These are phyloP conservation scores for Saturnispora quitensis DNA, from an alignment of 805 yeast genomes.

Conservation along the genomic window DNA sequence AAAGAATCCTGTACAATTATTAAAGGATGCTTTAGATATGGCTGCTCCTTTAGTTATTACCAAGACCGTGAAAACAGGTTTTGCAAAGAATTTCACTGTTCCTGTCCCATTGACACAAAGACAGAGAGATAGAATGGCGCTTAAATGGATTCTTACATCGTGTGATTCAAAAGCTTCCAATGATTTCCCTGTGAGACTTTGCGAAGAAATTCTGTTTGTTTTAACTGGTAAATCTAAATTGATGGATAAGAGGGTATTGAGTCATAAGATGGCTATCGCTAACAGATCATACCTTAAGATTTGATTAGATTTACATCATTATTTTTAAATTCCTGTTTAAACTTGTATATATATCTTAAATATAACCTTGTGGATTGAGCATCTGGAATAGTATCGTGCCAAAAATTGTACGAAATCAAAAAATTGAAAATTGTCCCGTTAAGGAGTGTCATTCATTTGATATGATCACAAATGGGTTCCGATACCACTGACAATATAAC, in stretches of 20 bases:
- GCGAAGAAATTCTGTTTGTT: constrained; percentile 80
- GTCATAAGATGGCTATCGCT: constrained; percentile 81
- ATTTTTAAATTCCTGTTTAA: background rate
- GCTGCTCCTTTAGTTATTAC: constrained; percentile 80
- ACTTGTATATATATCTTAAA: constrained; percentile 3
- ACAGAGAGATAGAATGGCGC: constrained; percentile 80
- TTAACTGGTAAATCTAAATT: constrained; percentile 72
- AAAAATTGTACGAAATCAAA: background rate
- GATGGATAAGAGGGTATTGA: constrained; percentile 70
- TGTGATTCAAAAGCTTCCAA: constrained; percentile 68
- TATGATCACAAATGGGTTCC: background rate
- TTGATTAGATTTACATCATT: constrained; percentile 6
- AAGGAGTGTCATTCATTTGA: background rate
- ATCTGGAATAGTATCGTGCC: background rate
- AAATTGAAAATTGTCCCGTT: background rate
- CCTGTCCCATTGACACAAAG: constrained; percentile 78
- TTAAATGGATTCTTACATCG: constrained; percentile 85
- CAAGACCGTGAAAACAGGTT: constrained; percentile 70
- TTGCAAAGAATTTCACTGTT: constrained; percentile 70
- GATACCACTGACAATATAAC: background rate
- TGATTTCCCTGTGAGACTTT: constrained; percentile 79
- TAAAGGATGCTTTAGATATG: constrained; percentile 66
- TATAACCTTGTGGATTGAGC: background rate
- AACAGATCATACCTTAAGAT: constrained; percentile 59
- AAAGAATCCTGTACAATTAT: constrained; percentile 67